A percentile compares a stretch with the other conserved stretches of the same genome.
phyloP scores from a whole-genome alignment of 305 asterid species.

The Solanum hybrid region DNA sequence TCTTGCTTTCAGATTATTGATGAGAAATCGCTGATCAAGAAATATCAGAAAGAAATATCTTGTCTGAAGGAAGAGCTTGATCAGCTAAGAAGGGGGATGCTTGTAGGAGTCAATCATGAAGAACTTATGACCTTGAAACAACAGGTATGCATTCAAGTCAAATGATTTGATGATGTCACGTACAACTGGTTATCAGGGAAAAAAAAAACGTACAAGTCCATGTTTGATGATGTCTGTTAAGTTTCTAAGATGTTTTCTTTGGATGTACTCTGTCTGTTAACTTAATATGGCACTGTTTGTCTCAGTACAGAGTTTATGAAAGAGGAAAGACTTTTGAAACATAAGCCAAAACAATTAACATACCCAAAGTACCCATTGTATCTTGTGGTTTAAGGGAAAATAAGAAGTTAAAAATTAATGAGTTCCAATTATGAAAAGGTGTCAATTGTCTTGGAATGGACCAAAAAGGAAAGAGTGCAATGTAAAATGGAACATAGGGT shows the following conservation, averaged over 20 bases:
- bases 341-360: background rate
- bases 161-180: background rate
- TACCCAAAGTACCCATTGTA: background rate
- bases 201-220: background rate
- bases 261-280: background rate
- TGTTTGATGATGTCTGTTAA: background rate
- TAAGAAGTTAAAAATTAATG: background rate
- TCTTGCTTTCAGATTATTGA: conserved; percentile 71
- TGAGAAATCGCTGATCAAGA: conserved; percentile 95
- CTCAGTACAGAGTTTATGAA: background rate
- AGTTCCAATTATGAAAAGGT: background rate
- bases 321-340: background rate
- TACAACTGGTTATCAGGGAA: background rate
- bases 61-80: conserved; percentile 85
- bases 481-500: background rate
- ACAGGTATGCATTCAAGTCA: conserved; percentile 40
- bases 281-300: background rate
- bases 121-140: conserved; percentile 77
- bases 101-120: conserved; percentile 73
- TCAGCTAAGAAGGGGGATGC: conserved; percentile 70
- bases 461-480: background rate
- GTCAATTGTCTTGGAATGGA: background rate
- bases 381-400: background rate
- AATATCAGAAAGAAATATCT: conserved; percentile 93
- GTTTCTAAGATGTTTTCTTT: background rate